These are phyloP conservation scores for Cryphonectria naterciae DNA, from an alignment of 2,329 filamentous ascomycete genomes.

Conservation along the genomic window DNA sequence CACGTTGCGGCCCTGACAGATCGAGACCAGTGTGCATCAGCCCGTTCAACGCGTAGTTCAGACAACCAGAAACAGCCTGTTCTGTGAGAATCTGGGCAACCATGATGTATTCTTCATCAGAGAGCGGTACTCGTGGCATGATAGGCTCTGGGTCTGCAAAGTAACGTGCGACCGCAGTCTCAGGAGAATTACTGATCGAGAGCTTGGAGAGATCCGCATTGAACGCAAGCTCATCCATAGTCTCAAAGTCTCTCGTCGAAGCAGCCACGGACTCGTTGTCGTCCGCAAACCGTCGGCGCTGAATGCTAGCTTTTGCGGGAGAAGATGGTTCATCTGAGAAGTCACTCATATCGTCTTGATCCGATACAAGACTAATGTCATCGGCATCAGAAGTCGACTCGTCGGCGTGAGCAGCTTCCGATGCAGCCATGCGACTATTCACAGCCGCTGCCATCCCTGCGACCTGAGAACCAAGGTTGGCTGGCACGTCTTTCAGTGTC, in stretches of 20 bases:
- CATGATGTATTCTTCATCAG: slow-evolving; percentile 66
- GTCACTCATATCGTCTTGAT: slow-evolving; percentile 58
- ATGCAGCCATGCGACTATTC: slow-evolving; percentile 41
- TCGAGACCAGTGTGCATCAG: slow-evolving; percentile 1
- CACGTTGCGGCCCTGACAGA: slow-evolving; percentile 38
- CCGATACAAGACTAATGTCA: slow-evolving; percentile 57
- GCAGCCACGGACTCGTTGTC: slow-evolving; percentile 57
- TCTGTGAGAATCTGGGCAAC: slow-evolving; percentile 74
- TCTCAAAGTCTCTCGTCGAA: slow-evolving; percentile 54
- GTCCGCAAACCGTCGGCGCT: slow-evolving; percentile 51
- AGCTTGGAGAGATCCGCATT: slow-evolving; percentile 54
- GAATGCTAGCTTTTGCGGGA: slow-evolving; percentile 53
- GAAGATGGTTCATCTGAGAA: slow-evolving; percentile 54
- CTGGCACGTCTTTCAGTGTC: slow-evolving; percentile 42
- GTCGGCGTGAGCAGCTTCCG: slow-evolving; percentile 46
- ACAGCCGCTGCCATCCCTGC: slow-evolving; percentile 42
- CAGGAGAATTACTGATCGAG: slow-evolving; percentile 51
- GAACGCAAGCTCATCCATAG: slow-evolving; percentile 51
- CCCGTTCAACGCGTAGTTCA: slow-evolving; percentile 41
- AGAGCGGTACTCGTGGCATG: slow-evolving; percentile 47
- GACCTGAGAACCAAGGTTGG: slow-evolving; percentile 43
- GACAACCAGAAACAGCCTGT: slow-evolving; percentile 62
- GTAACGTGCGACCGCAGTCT: slow-evolving; percentile 57
- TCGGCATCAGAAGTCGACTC: slow-evolving; percentile 50
- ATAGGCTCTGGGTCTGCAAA: slow-evolving; percentile 64